phyloP scores from a whole-genome alignment of 2,329 filamentous ascomycete genomes.

The Exophiala dermatitidis region DNA sequence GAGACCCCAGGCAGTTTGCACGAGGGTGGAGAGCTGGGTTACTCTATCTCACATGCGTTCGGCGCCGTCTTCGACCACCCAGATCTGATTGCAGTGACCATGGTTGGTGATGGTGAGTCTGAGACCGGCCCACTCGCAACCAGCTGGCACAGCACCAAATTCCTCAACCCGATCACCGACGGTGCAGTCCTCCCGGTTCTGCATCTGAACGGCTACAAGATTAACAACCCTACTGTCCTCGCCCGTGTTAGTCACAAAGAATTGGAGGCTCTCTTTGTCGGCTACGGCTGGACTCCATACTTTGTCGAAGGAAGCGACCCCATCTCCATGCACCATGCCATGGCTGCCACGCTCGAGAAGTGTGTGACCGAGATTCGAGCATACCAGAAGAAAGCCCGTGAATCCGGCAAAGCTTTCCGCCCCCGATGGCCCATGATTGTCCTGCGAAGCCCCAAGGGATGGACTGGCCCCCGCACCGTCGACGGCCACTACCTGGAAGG shows the following conservation, averaged over 20 bases:
- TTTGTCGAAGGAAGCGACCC: constrained; percentile 71
- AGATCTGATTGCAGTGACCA: constrained; percentile 64
- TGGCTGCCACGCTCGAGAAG: constrained; percentile 68
- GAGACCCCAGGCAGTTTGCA: constrained; percentile 72
- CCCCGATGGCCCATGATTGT: constrained; percentile 74
- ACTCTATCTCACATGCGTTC: constrained; percentile 71
- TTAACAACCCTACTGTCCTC: constrained; percentile 70
- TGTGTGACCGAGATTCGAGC: constrained; percentile 62
- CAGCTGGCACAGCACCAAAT: constrained; percentile 76
- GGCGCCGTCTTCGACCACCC: constrained; percentile 70
- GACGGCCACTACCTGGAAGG: constrained; percentile 64
- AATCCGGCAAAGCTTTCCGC: constrained; percentile 61
- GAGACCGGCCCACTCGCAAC: constrained; percentile 73
- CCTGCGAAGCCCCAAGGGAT: constrained; percentile 70
- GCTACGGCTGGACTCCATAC: constrained; percentile 73
- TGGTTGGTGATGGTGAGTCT: constrained; percentile 75
- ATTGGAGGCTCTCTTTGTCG: constrained; percentile 60
- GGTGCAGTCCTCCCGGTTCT: constrained; percentile 71
- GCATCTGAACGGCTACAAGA: constrained; percentile 78
- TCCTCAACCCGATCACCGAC: constrained; percentile 70
- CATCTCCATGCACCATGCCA: constrained; percentile 71
- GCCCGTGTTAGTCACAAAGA: constrained; percentile 68
- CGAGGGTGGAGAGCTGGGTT: constrained; percentile 75
- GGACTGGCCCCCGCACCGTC: constrained; percentile 67
- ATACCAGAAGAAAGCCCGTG: constrained; percentile 64